Conservation (phyloP, 2,329 filamentous ascomycete species). For the Neonectria sp. region DNA sequence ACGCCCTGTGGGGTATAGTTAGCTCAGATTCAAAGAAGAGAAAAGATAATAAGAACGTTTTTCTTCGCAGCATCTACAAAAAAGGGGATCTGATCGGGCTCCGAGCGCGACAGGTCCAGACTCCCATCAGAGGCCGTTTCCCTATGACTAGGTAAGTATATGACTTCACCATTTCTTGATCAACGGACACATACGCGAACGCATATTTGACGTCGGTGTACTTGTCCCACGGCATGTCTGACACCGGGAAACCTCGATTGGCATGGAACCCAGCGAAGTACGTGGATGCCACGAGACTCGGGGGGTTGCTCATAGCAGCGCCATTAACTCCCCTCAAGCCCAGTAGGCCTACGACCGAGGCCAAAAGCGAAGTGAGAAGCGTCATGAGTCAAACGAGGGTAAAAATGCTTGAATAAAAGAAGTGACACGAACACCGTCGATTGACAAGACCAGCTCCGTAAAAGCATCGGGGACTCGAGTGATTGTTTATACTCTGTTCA, state of each 20-base stretch:
- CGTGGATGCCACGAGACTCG: constrained; percentile 37
- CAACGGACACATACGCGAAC: constrained; percentile 35
- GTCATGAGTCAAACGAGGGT: constrained; percentile 18
- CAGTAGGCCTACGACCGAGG: constrained; percentile 31
- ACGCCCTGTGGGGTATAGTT: constrained; percentile 24
- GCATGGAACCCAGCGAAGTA: constrained; percentile 44
- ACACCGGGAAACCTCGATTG: constrained; percentile 36
- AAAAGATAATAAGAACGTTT: constrained; percentile 14
- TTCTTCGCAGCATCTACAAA: constrained; percentile 39
- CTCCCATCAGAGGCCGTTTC: constrained; percentile 35
- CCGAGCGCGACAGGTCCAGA: constrained; percentile 29
- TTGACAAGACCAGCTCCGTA: neutral
- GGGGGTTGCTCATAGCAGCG: neutral
- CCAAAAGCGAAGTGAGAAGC: constrained; percentile 26
- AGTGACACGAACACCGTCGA: neutral
- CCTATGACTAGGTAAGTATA: constrained; percentile 18
- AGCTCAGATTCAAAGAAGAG: neutral
- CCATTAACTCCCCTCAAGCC: constrained; percentile 18
- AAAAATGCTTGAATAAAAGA: neutral
- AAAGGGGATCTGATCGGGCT: constrained; percentile 30
- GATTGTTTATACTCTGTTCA: neutral
- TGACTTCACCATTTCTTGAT: neutral
- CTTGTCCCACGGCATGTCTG: constrained; percentile 39
- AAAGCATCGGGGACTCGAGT: neutral
- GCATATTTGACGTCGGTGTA: constrained; percentile 43